These are phyloP conservation scores for Fusarium verrucosum DNA, from an alignment of 2,329 filamentous ascomycete genomes.

Conservation along the genomic window DNA sequence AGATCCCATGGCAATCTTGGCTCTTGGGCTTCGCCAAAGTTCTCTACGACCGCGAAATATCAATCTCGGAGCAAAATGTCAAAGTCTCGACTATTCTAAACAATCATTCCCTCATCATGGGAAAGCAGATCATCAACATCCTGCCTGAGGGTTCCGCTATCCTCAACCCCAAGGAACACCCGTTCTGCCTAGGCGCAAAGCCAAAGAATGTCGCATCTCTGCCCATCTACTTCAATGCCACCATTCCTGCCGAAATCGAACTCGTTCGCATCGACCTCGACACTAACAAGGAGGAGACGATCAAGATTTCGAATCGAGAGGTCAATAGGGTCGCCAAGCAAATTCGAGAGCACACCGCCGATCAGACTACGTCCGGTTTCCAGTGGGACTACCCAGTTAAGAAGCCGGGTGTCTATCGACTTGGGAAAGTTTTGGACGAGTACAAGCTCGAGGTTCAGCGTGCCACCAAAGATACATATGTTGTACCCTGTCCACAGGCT, in stretches of 20 bases:
- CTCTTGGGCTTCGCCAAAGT: slow-evolving; percentile 78
- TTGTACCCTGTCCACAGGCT: slow-evolving; percentile 86
- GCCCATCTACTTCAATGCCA: slow-evolving; percentile 94
- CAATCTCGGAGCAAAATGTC: slow-evolving; percentile 92
- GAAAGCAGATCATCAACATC: slow-evolving; percentile 97
- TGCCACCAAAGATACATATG: slow-evolving; percentile 77
- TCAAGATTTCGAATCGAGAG: slow-evolving; percentile 78
- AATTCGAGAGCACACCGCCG: slow-evolving; percentile 71
- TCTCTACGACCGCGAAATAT: slow-evolving; percentile 90
- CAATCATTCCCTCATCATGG: slow-evolving; percentile 92
- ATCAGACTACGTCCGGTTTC: slow-evolving; percentile 68
- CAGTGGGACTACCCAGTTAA: slow-evolving; percentile 79
- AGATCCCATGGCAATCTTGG: slow-evolving; percentile 79
- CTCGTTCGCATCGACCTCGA: slow-evolving; percentile 87
- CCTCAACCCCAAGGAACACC: slow-evolving; percentile 81
- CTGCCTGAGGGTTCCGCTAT: slow-evolving; percentile 93
- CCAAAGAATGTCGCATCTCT: slow-evolving; percentile 70
- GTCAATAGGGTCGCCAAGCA: slow-evolving; percentile 78
- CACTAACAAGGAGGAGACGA: slow-evolving; percentile 79
- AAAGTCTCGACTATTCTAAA: slow-evolving; percentile 88
- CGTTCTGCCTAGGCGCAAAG: slow-evolving; percentile 80
- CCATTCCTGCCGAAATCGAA: slow-evolving; percentile 87
- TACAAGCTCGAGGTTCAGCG: slow-evolving; percentile 93
- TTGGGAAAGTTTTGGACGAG: slow-evolving; percentile 88
- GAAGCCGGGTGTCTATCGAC: slow-evolving; percentile 86